Conservation (phyloP, 805 yeast genomes). For the Barnettozyma vustinii region DNA sequence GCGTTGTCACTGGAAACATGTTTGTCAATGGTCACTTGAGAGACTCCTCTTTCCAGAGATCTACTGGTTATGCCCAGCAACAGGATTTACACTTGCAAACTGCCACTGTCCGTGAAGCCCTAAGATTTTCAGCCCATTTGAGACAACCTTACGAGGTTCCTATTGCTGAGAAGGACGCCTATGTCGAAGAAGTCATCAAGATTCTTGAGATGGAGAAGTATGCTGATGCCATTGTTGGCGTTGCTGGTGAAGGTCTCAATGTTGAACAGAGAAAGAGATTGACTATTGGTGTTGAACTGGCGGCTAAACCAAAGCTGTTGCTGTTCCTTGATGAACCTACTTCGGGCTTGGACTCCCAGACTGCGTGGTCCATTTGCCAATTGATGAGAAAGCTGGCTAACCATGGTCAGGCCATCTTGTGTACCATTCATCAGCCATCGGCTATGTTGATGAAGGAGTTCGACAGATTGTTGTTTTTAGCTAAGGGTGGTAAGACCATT, state of each 20-base stretch:
- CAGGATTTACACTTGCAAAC: constrained; percentile 66
- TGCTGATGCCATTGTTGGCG: constrained; percentile 72
- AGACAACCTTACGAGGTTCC: constrained; percentile 57
- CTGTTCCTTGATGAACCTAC: constrained; percentile 65
- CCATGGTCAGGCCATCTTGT: constrained; percentile 59
- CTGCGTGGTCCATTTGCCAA: constrained; percentile 62
- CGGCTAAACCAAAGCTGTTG: constrained; percentile 56
- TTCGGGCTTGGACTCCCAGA: constrained; percentile 63
- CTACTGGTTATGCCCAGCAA: constrained; percentile 61
- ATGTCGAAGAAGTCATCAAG: constrained; percentile 60
- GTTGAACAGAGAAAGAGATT: constrained; percentile 63
- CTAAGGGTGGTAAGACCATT: constrained; percentile 66
- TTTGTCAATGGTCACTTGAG: constrained; percentile 58
- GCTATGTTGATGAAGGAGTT: constrained; percentile 73
- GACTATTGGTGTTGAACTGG: constrained; percentile 65
- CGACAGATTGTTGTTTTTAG: constrained; percentile 67
- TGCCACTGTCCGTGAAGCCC: constrained; percentile 68
- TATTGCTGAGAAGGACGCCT: constrained; percentile 50
- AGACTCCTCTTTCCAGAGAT: constrained; percentile 56
- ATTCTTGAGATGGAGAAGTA: constrained; percentile 58
- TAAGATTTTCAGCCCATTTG: constrained; percentile 58
- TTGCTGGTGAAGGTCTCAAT: constrained; percentile 63
- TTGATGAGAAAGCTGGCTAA: constrained; percentile 54
- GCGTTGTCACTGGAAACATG: constrained; percentile 64
- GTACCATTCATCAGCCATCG: constrained; percentile 85